Evolutionary conservation across 306 rosid species (phyloP).

Genomic region (Quercus dentata): DNA sequence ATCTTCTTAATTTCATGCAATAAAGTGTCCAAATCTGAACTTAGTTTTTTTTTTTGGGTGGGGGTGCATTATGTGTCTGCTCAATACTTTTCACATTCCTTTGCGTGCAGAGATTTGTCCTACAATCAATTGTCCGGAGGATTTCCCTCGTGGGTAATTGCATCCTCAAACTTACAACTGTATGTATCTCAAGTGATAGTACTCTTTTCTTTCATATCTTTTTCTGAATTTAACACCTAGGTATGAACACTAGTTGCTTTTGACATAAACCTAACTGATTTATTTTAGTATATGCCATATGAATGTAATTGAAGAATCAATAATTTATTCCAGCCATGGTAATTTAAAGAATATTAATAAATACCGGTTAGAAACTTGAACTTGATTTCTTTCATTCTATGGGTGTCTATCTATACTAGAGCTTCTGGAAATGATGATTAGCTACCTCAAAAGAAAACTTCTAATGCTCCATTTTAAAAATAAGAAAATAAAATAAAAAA

Average conservation of each 20-base stretch:
- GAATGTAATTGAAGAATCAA: background rate
- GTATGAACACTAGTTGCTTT: background rate
- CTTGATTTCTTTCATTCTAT: too few relatives aligned
- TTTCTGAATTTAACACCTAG: background rate
- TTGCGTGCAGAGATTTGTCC: conserved; percentile 26
- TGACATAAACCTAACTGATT: too few relatives aligned
- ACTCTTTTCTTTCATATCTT: background rate
- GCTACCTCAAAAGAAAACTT: too few relatives aligned
- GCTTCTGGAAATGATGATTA: too few relatives aligned
- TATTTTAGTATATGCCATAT: background rate
- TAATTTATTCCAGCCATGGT: background rate
- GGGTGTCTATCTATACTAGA: too few relatives aligned
- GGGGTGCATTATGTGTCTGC: background rate
- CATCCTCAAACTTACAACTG: background rate
- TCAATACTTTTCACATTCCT: background rate
- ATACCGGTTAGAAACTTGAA: background rate
- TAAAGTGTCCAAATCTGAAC: too few relatives aligned
- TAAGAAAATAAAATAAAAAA: too few relatives aligned
- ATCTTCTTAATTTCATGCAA: too few relatives aligned
- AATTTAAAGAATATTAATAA: background rate
- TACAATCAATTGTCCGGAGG: conserved; percentile 20
- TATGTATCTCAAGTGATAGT: background rate
- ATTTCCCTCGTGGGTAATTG: conserved; percentile 19
- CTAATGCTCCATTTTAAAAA: too few relatives aligned
- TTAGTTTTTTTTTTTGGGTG: too few relatives aligned